Evolutionary conservation across 2,329 filamentous ascomycete genomes (phyloP), one percentile per base, ranked within the genome.

Genomic region (Lomentospora prolificans): DNA sequence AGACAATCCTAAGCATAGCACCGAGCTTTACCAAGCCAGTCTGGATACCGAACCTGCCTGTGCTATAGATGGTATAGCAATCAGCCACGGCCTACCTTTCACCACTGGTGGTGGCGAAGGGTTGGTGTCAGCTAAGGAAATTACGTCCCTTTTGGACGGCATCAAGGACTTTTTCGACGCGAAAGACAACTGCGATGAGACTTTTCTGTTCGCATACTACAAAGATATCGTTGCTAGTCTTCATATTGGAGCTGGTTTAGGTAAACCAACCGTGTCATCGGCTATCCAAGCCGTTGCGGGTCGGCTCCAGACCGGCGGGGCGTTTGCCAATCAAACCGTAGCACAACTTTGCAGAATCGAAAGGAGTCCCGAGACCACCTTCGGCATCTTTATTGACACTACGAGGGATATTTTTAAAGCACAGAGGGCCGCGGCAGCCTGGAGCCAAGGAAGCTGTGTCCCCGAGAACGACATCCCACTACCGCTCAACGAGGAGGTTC

Each of bases 381-480:
- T 61, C n/a, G 58, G 58, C 39, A 19, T 60, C 17, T 51, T 48
- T 4, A 50, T 46, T 22, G 41, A 46, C 19, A 46, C 41, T 10
- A 46, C 19, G n/a, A 22, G 41, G 5, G 19, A 46, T 46, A 46
- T 46, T 58, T 22, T 14, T 9, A 27, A 9, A 8, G 52, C 58
- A 3, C 57, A 58, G 33, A 50, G 33, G n/a, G 46, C 50, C 6
- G 41, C 30, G 2, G 24, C 46, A 28, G 50, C 27, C 9, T 59
- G 54, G 56, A 57, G 51, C 27, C 27, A 52, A 22, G 58, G 56
- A 4, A 50, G 31, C 12, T 59, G 57, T 33, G 41, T 53, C 30
- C 39, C 24, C 17, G 36, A 28, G n/a, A 9, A 31, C 10, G 52
- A 55, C 30, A 33, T 28, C 36, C 57, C 22, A 25, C 22, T 3